Base-by-base conservation (phyloP, 148 eudicot species). In the Drosera capensis region DNA sequence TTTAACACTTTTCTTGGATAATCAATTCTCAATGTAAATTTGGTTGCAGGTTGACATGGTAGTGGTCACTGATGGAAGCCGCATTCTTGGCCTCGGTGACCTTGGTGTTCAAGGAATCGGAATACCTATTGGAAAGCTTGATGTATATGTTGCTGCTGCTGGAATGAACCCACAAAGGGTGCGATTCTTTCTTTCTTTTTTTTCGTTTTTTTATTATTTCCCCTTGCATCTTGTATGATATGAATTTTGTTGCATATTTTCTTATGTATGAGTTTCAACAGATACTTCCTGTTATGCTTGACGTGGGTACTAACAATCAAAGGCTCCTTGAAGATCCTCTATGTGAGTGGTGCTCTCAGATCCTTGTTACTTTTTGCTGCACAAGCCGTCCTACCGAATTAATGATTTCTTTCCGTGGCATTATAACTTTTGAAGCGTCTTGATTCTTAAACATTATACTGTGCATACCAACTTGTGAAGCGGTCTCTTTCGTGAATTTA, bases 61-160 rank as follows among this genome's bases (percentile, higher is more conserved):
- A 61, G 95, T 90, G 41, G 69, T 90, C 65, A 90, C 99, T 42
- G 99, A 90, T 90, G 99, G 99, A 38, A 90, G 99, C 60, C 93
- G 99, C 24, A 90, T 90, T 49, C 95, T 90, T 57, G 99, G 99
- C 41, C 69, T 90, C 23, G 99, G 99, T 53, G 99, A 90, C 51
- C 95, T 90, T 57, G 99, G 99, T 46, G 99, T 90, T 45, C 99
- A 90, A 58, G 99, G 99, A 57, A 90, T 90, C 44, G 99, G 88
- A 44, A 90, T 90, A 59, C 95, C 99, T 14, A 85, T 90, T 43
- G 99, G 99, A 44, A 90, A 90, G 48, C 95, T 90, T 40, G 99
- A 90, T 65, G 71, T 90, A 60, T 90, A 90, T 70, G 99, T 90
- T 59, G 99, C 99, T 60, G 99, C 99, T 52, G 99, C 99, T 56